Evolutionary conservation across 1,139 yeast genomes (phyloP).

Genomic region (Suhomyces panamericanus): DNA sequence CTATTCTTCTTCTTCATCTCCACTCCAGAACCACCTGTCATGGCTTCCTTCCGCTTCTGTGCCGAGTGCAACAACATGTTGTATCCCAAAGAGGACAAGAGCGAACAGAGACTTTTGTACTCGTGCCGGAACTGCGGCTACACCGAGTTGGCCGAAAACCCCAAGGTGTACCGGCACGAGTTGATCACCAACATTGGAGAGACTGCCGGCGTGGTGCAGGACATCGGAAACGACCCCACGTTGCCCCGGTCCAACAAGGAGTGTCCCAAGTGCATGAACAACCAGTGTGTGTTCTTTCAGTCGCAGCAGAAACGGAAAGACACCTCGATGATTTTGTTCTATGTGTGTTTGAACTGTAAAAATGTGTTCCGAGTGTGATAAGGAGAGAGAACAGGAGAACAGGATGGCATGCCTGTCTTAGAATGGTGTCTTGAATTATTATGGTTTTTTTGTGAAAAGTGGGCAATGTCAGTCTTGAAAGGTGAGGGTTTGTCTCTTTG

Average conservation of each 20-base stretch:
- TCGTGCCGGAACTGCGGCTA: conserved; percentile 96
- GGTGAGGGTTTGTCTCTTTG: no score
- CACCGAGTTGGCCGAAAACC: conserved; percentile 86
- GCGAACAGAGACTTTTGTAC: conserved; percentile 67
- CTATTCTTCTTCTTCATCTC: neutral
- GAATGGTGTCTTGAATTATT: no score
- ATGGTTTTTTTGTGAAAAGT: no score
- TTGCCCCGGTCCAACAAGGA: conserved; percentile 91
- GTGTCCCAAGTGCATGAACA: conserved; percentile 85
- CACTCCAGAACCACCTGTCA: conserved; percentile 21
- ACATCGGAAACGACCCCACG: conserved; percentile 94
- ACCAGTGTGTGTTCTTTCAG: conserved; percentile 94
- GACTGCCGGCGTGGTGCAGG: conserved; percentile 97
- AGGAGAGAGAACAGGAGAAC: no score
- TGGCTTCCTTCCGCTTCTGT: conserved; percentile 92
- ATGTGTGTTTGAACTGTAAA: conserved; percentile 86
- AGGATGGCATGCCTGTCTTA: no score
- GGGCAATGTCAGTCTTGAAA: no score
- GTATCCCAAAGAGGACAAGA: conserved; percentile 96
- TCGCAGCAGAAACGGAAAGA: conserved; percentile 93
- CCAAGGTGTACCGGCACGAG: conserved; percentile 91
- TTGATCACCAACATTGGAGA: conserved; percentile 86
- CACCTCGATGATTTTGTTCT: conserved; percentile 92
- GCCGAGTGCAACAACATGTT: conserved; percentile 97
- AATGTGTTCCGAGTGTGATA: conserved; percentile 57